Evolutionary conservation across 1,284 basidiomycete species (phyloP), one percentile per base, ranked within the genome.

Genomic region (Rhizopogon hawkerae): DNA sequence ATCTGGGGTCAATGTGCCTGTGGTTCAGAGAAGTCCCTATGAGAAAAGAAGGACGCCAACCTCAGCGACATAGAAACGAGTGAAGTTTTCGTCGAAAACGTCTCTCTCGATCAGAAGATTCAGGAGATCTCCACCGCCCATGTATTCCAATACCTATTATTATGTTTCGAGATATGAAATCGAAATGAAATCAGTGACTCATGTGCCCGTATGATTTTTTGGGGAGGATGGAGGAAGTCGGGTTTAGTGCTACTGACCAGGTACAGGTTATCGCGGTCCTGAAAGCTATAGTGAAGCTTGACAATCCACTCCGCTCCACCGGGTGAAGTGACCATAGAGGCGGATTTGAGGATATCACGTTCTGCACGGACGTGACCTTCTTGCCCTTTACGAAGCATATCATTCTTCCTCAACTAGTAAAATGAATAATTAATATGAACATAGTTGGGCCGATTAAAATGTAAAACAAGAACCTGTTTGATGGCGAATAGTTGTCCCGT

Each of bases 321-420:
- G 51, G 82, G 77, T 48, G 83, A 79, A 60, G 76, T 76, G 57
- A 86, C 77, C 58, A 87, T 69, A 29, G 85, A 81, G 35, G 84
- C 91, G 34, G 85, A 83, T 68, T 87, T 89, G 57, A 94, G 79
- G 47, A 94, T 74, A 60, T 95, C 91, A 60, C 92, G 79, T 64
- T 95, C 91, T 33, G 92, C 92, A 33, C 91, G 82, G 57, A 94
- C 87, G 65, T 94, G 92, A 2, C 93, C 94, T 72, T 98, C 94
- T 69, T 98, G 95, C n/a, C 91, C 92, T 71, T 95, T 95, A 43
- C 90, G 84, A 58, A 98, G 77, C 92, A 98, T 97, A 66, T 97
- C 94, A 51, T 84, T 84, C 72, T 98, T 98, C 48, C 93, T 82
- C 60, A 96, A 75, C 89, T 93, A 57, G 63, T 54, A 52, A 55